Percentiles rank a stretch among this genome's conserved stretches.
Evolutionary conservation across 768 basidiomycete genomes (phyloP).

Genomic region (Lactarius quietus): DNA sequence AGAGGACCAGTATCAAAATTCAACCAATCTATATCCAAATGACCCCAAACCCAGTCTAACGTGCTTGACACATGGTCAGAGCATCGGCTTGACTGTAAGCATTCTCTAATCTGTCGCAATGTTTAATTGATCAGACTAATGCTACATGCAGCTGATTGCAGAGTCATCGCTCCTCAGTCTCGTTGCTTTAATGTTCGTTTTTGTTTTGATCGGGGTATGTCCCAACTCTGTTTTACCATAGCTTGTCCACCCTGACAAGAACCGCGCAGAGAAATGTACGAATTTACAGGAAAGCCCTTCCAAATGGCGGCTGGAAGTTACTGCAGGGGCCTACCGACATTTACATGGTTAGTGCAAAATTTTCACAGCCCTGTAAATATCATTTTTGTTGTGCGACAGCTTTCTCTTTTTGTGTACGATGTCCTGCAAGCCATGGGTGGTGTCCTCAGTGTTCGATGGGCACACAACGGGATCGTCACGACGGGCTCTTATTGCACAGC

Average conservation of each 20-base stretch:
- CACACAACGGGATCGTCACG: constrained; percentile 32
- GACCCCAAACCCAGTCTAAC: constrained; percentile 5
- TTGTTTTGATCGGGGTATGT: constrained; percentile 17
- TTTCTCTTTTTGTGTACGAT: constrained; percentile 34
- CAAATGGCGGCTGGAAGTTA: constrained; percentile 23
- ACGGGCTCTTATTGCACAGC: no score
- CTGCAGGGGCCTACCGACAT: constrained; percentile 39
- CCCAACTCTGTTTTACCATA: not conserved
- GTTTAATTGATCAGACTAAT: not conserved
- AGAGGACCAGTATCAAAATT: no score
- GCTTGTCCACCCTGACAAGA: not conserved
- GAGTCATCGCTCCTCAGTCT: constrained; percentile 31
- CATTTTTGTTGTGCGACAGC: constrained; percentile 27
- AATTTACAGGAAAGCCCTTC: constrained; percentile 2
- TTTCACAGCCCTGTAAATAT: not conserved
- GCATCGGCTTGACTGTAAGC: no score
- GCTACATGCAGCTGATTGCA: constrained; percentile 33
- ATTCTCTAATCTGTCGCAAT: not conserved
- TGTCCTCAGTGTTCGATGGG: no score
- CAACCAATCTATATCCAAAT: not conserved
- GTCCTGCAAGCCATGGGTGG: no score
- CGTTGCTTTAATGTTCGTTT: not conserved
- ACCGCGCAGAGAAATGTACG: constrained; percentile 18
- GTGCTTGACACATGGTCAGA: constrained; percentile 36
- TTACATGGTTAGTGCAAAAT: constrained; percentile 35